Conservation (phyloP, 345 rosid genomes). For the Syzygium aromaticum region DNA sequence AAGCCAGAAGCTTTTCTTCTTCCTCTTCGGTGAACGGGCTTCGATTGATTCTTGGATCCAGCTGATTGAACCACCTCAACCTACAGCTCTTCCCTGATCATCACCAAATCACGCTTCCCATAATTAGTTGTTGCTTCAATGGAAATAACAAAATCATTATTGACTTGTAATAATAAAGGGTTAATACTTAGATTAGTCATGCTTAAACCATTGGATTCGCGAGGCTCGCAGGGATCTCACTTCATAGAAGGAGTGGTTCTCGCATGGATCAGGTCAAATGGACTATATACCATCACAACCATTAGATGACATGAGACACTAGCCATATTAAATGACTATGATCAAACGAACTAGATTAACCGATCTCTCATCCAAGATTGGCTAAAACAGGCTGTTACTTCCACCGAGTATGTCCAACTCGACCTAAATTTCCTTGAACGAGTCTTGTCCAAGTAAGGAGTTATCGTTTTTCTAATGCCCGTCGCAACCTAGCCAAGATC, state of each 20-base stretch:
- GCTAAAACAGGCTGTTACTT: neutral
- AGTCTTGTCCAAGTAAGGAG: neutral
- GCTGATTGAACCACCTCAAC: constrained; percentile 93
- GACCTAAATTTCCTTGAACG: neutral
- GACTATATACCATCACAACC: neutral
- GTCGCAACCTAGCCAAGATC: neutral
- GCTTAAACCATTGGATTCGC: neutral
- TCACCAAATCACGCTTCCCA: neutral
- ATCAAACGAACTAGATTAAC: neutral
- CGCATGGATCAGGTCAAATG: neutral
- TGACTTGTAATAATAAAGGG: neutral
- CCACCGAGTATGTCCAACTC: neutral
- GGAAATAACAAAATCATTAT: neutral
- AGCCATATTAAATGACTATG: neutral
- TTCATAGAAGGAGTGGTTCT: neutral
- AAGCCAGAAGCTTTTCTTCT: constrained; percentile 71
- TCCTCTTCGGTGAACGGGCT: constrained; percentile 89
- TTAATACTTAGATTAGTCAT: neutral
- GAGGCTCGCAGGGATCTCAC: neutral
- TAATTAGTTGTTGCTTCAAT: neutral
- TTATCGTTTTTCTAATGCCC: neutral
- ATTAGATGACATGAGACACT: neutral
- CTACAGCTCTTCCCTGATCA: constrained; percentile 81
- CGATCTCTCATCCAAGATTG: neutral
- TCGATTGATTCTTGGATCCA: constrained; percentile 85